Evolutionary conservation across 768 basidiomycete genomes (phyloP), one percentile per base, ranked within the genome.

Genomic region (Leucosporidium creatinivorum): DNA sequence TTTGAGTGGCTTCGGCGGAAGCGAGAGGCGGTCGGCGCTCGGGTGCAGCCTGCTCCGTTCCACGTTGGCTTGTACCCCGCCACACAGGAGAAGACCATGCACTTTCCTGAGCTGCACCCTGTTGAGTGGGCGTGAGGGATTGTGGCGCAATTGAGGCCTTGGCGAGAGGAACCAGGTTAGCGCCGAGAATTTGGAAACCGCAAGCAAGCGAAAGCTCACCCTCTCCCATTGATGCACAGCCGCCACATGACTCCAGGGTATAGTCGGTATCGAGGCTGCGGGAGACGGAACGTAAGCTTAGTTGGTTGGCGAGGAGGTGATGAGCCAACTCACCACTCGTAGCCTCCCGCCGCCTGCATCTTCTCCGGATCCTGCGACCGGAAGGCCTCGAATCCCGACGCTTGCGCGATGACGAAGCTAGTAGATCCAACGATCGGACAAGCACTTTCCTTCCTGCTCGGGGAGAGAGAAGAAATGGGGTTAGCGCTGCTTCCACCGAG

Each of bases 341-440:
- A 61, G 5, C 60, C 60, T 1, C 60, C 60, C 21, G 49, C 31
- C 4, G 60, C 60, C 19, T 31, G 7, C 28, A 61, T 10, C 5
- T 33, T 49, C 7, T 31, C 21, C 19, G 13, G 17, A 17, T 49
- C 47, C 7, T 28, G 48, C 10, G 49, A 48, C 18, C 60, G 48
- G 60, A 61, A 50, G 48, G 30, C 49, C 1, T 26, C 4, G 47
- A 61, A 61, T 1, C 60, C 60, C 9, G 48, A 50, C 4, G 57
- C 25, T 15, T 59, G 51, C 8, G 54, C 33, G 25, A 18, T 1
- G 10, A 26, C 10, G 55, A 63, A 61, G 36, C 36, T 54, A 1
- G 51, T 36, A 15, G 70, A 61, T 25, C 70, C 58, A 26, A 51
- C 33, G 49, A 71, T 71, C 15, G 70, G 70, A 56, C 70, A 71